Percentiles rank a stretch among this genome's conserved stretches.
Evolutionary conservation across 2,329 filamentous ascomycete species (phyloP).

Genomic region (Clonostachys chloroleuca): DNA sequence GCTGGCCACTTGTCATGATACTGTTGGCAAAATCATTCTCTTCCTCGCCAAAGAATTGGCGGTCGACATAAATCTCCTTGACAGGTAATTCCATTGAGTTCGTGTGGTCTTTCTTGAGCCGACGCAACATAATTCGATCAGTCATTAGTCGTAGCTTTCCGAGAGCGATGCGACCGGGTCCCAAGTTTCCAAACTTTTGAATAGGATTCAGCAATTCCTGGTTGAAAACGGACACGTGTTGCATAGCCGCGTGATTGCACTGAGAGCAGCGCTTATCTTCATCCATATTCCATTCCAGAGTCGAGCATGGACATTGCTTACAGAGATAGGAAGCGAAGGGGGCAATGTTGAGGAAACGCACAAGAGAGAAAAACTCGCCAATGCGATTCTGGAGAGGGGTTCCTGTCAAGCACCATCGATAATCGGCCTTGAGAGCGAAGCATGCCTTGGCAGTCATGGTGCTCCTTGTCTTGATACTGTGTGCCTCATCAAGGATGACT

Average conservation of each 20-base stretch:
- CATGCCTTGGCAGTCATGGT: constrained; percentile 94
- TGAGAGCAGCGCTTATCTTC: constrained; percentile 64
- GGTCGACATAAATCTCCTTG: constrained; percentile 87
- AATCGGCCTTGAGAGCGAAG: constrained; percentile 81
- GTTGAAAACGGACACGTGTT: constrained; percentile 67
- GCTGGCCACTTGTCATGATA: constrained; percentile 88
- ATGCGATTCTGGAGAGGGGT: constrained; percentile 97
- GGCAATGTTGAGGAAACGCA: constrained; percentile 83
- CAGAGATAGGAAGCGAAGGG: constrained; percentile 95
- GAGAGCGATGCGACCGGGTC: constrained; percentile 66
- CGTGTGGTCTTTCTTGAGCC: constrained; percentile 89
- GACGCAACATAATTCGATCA: constrained; percentile 90
- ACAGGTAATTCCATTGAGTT: constrained; percentile 94
- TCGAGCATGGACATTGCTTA: constrained; percentile 76
- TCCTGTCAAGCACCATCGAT: constrained; percentile 94
- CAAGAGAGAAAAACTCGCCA: constrained; percentile 91
- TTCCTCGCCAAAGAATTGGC: constrained; percentile 94
- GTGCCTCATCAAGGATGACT: constrained; percentile 89
- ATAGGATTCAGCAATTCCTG: constrained; percentile 90
- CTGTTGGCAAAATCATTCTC: constrained; percentile 94
- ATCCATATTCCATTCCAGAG: constrained; percentile 79
- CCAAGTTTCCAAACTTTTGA: constrained; percentile 55
- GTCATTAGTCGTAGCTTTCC: constrained; percentile 83
- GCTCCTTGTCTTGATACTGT: constrained; percentile 87
- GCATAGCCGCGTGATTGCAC: constrained; percentile 47